phyloP scores from a whole-genome alignment of 495 filamentous ascomycete species.

The Penicillium angulare region DNA sequence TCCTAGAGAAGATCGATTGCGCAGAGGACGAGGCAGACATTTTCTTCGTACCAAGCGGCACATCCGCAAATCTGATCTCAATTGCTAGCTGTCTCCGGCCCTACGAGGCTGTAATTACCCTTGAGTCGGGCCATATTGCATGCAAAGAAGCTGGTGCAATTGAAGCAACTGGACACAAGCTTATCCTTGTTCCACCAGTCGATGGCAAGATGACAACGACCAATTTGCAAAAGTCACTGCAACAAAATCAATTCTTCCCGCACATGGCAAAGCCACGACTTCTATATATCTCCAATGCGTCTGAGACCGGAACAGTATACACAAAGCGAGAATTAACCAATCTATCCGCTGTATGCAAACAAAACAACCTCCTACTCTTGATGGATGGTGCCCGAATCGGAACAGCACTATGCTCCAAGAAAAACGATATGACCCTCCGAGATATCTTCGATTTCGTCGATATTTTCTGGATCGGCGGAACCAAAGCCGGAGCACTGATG shows the following conservation, averaged over 20 bases:
- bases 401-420: conserved; percentile 33
- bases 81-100: conserved; percentile 45
- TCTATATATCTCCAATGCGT: conserved; percentile 45
- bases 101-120: conserved; percentile 43
- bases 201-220: conserved; percentile 41
- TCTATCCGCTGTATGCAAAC: conserved; percentile 33
- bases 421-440: conserved; percentile 32
- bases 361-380: conserved; percentile 33
- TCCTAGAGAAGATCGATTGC: conserved; percentile 29
- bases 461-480: conserved; percentile 49
- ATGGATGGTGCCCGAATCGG: conserved; percentile 45
- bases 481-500: conserved; percentile 42
- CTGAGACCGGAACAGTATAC: conserved; percentile 44
- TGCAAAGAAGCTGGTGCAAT: conserved; percentile 46
- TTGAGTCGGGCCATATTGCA: conserved; percentile 42
- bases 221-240: conserved; percentile 33
- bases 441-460: conserved; percentile 40
- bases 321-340: conserved; percentile 31
- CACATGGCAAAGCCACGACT: conserved; percentile 45
- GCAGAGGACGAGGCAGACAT: conserved; percentile 40
- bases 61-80: conserved; percentile 43
- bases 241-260: conserved; percentile 42
- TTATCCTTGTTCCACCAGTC: conserved; percentile 37
- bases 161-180: conserved; percentile 46
- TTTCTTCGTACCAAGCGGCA: conserved; percentile 46